Evolutionary conservation across 495 filamentous ascomycete genomes (phyloP), one percentile per base, ranked within the genome.

Genomic region (Chaetomium cochliodes): DNA sequence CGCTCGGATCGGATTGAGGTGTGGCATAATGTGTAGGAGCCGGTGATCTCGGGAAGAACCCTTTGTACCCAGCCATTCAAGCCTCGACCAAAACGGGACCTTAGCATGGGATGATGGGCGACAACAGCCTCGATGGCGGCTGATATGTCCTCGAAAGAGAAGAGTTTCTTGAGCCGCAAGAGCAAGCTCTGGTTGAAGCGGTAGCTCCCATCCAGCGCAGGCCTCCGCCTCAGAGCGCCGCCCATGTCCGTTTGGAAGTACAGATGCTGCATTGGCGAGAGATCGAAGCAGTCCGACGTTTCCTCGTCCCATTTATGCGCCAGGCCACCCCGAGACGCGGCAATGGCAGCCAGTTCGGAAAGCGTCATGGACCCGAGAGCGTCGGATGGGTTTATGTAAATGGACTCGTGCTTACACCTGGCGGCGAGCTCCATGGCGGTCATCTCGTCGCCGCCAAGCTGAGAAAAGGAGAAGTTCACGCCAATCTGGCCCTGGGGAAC

Each of bases 111-210:
- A 63, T 92, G 90, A 7, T 85, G 84, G 0, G 73, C 76, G 16
- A 90, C 80, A 12, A 91, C 73, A 0, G 81, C 80, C 58, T 87
- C 82, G 49, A 88, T 70, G 1, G 87, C 86, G 18, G 78, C 75
- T 1, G 71, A 72, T 5, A 92, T 68, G 11, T 81, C 80, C 4
- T 73, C 64, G 13, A 82, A 70, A 15, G 81, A 73, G 37, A 86
- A 73, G 3, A 67, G 69, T 63, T 77, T 78, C 53, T 79, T 86
- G 16, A 91, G 61, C 3, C 84, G 81, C 3, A 90, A 78, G 0
- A 89, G 71, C 46, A 90, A 79, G 59, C 88, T 89, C 67, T 89
- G 88, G 69, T 91, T 91, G 70, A 90, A 92, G 60, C 90, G 85
- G n/a, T 86, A 86, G 65, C 84, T 79, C 0, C 80, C 82, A 23